Base-by-base conservation (phyloP, 2,329 filamentous ascomycete genomes). In the Trichoderma koningii region DNA sequence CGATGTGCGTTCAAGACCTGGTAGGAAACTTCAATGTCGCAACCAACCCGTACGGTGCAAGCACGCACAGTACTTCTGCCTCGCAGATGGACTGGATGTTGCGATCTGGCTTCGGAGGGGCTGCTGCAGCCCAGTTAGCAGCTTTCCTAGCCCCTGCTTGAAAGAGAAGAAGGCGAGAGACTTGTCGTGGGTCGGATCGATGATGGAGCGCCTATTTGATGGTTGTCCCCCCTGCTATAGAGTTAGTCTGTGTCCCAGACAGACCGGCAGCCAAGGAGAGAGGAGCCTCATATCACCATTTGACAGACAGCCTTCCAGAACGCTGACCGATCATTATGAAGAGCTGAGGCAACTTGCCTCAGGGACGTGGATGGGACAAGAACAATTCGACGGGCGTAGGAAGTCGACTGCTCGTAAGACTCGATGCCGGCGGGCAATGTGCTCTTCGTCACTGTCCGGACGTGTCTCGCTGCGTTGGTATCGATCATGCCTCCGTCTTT, bases 51-150 rank as follows among this genome's bases (percentile, higher is more conserved):
- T 38, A 38, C 12, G 12, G 34, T 14, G 12, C 12, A 14, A 14
- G 34, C 21, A 52, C 38, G 59, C 59, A 45, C 48, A 62, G 59
- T 53, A 53, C 52, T 45, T 41, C 48, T 62, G 44, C 45, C 45
- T 48, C 59, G 19, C 48, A 62, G 47, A n/a, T 30, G 38, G 59
- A 53, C 48, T 52, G 48, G 59, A 62, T 62, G 5, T 14, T 48
- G 59, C 48, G 59, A 62, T 62, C 48, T 53, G 28, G 34, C 38
- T 21, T 14, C 44, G 38, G 28, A 48, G 55, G 52, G 42, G 55
- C 34, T 42, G 41, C 41, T 44, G 50, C 50, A 52, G 50, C 19
- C 26, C 34, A 38, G 12, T 14, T 14, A 38, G 26, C 30, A 52
- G 48, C 42, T 17, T 15, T 4, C 23, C 44, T 44, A 28, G 38